These are phyloP conservation scores for Kockovaella imperatae DNA, from an alignment of 768 basidiomycete species.

Conservation along the genomic window DNA sequence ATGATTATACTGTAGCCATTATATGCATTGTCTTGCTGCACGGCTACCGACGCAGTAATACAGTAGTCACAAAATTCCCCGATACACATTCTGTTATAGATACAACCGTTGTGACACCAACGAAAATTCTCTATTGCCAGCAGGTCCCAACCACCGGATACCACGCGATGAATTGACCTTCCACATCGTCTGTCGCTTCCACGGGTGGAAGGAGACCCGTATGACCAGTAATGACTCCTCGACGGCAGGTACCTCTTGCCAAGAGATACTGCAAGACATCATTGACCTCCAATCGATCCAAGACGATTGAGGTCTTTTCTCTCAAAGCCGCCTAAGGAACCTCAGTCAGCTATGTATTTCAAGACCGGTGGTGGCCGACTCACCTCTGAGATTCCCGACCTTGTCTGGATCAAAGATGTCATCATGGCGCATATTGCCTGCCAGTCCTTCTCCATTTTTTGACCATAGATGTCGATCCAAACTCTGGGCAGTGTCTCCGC, in stretches of 20 bases:
- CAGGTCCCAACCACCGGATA: no score
- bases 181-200: slow-evolving; percentile 13
- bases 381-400: slow-evolving; percentile 37
- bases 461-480: slow-evolving; percentile 39
- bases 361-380: slow-evolving; percentile 7
- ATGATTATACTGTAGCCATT: no score
- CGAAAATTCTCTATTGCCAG: no score
- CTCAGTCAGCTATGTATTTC: no score
- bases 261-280: slow-evolving; percentile 30
- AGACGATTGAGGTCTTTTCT: slow-evolving; percentile 5
- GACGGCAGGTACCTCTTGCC: background rate
- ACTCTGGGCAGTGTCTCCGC: slow-evolving; percentile 13
- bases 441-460: slow-evolving; percentile 18
- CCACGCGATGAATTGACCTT: slow-evolving; percentile 11
- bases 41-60: no score
- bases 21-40: no score
- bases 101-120: no score
- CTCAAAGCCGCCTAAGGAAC: slow-evolving; percentile 17
- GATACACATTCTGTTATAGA: no score
- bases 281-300: slow-evolving; percentile 33
- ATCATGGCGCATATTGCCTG: slow-evolving; percentile 10
- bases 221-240: slow-evolving; percentile 1
- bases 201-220: slow-evolving; percentile 6
- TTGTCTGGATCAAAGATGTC: slow-evolving; percentile 12
- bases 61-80: no score